phyloP scores from a whole-genome alignment of 2,329 filamentous ascomycete species.

The Colletotrichum tamarilloi region DNA sequence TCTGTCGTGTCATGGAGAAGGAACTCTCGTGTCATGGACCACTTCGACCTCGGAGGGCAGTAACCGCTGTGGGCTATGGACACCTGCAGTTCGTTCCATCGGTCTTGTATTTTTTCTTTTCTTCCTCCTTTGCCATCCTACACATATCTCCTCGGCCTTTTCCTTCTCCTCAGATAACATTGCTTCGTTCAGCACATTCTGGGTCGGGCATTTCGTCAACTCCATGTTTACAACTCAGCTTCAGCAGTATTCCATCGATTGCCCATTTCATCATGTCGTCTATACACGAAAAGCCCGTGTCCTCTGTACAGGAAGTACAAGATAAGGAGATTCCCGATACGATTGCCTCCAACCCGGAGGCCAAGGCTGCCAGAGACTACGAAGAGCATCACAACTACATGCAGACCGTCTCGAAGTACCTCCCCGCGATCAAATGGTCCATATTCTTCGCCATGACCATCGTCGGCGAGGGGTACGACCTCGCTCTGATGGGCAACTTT shows the following conservation, averaged over 20 bases:
- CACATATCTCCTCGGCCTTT: not conserved
- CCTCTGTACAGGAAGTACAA: not conserved
- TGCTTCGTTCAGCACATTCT: not conserved
- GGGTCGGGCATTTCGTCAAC: not conserved
- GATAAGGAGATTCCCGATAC: not conserved
- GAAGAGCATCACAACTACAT: constrained; percentile 10
- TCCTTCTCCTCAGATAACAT: not conserved
- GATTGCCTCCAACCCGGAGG: constrained; percentile 7
- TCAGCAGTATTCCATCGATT: not conserved
- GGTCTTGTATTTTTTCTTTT: not conserved
- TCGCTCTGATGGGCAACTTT: constrained; percentile 47
- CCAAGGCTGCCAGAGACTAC: constrained; percentile 8
- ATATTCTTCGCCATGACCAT: constrained; percentile 34
- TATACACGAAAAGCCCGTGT: not conserved
- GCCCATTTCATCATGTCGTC: not conserved
- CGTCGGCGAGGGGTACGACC: constrained; percentile 43
- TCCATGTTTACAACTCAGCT: not conserved
- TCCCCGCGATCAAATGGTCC: constrained; percentile 34
- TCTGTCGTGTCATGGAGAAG: not conserved
- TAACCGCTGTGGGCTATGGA: not conserved
- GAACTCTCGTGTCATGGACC: not conserved
- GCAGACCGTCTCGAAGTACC: constrained; percentile 1
- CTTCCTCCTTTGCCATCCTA: not conserved
- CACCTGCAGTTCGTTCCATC: not conserved
- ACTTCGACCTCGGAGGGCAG: not conserved